Evolutionary conservation across 129 eudicot species (phyloP).

Genomic region (Apium graveolens): DNA sequence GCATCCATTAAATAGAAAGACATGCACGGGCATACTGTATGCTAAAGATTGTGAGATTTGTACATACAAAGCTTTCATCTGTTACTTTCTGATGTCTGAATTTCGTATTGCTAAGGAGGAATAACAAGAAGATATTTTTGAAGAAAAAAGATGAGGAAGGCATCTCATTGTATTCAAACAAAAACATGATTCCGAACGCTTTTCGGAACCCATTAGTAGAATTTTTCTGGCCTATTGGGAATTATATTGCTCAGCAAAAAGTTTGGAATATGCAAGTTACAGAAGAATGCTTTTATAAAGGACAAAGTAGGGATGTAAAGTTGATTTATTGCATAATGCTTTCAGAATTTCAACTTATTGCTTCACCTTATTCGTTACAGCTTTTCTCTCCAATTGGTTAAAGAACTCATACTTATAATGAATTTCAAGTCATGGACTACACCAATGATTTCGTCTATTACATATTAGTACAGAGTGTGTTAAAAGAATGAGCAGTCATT

Average conservation of each 20-base stretch:
- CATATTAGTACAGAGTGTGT: not conserved
- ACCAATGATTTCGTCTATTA: not conserved
- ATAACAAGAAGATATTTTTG: too few species aligned
- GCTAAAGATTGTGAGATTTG: not conserved
- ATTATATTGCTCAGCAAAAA: too few species aligned
- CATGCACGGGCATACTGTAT: not conserved
- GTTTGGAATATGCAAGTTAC: too few species aligned
- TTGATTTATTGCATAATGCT: not conserved
- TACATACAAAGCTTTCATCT: not conserved
- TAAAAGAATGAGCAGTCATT: too few species aligned
- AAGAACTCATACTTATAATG: not conserved
- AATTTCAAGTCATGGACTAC: not conserved
- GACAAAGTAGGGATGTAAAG: not conserved
- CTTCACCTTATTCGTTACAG: not conserved
- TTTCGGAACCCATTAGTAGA: too few species aligned
- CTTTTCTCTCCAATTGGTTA: not conserved
- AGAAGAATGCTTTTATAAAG: not conserved
- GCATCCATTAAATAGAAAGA: not conserved
- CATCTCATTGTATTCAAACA: too few species aligned
- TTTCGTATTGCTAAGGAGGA: too few species aligned
- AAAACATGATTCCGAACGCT: not conserved
- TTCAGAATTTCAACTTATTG: not conserved
- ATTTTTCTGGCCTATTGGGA: too few species aligned
- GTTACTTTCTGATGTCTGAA: not conserved
- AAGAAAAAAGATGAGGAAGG: too few species aligned